Conservation (phyloP, 2,329 filamentous ascomycete genomes). For the Teratosphaeria nubilosa region DNA sequence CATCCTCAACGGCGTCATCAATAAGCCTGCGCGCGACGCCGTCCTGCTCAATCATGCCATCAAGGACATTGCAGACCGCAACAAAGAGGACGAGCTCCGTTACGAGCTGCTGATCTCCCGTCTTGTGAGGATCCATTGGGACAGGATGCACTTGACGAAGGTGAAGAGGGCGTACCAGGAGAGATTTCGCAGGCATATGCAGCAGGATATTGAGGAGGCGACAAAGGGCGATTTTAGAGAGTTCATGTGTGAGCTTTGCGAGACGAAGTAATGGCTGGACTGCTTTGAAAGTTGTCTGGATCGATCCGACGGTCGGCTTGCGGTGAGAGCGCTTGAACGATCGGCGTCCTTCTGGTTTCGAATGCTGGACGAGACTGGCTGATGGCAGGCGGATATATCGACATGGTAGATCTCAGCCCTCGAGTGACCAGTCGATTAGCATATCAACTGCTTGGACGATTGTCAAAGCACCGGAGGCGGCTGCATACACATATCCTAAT, state of each 20-base stretch:
- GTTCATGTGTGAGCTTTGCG: constrained; percentile 24
- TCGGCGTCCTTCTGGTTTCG: too few relatives aligned
- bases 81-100: constrained; percentile 44
- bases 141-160: constrained; percentile 65
- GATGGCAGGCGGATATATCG: too few relatives aligned
- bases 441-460: too few relatives aligned
- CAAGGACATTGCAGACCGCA: constrained; percentile 36
- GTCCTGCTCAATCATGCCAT: constrained; percentile 86
- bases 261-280: constrained; percentile 6
- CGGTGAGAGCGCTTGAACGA: too few relatives aligned
- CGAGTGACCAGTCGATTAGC: too few relatives aligned
- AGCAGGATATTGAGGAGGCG: constrained; percentile 68
- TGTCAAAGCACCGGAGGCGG: too few relatives aligned
- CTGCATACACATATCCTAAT: too few relatives aligned
- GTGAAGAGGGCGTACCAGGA: constrained; percentile 72
- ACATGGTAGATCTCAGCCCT: too few relatives aligned
- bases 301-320: too few relatives aligned
- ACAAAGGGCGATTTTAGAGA: constrained; percentile 56
- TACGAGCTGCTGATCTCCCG: constrained; percentile 81
- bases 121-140: constrained; percentile 87
- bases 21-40: constrained; percentile 85
- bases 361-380: too few relatives aligned
- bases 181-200: constrained; percentile 64
- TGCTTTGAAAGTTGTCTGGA: not conserved
- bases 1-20: constrained; percentile 93